Percentiles rank a stretch among this genome's conserved stretches.
These are phyloP conservation scores for Vairimorpha apis DNA, from an alignment of 371 early-diverging fungal species.

Conservation along the genomic window DNA sequence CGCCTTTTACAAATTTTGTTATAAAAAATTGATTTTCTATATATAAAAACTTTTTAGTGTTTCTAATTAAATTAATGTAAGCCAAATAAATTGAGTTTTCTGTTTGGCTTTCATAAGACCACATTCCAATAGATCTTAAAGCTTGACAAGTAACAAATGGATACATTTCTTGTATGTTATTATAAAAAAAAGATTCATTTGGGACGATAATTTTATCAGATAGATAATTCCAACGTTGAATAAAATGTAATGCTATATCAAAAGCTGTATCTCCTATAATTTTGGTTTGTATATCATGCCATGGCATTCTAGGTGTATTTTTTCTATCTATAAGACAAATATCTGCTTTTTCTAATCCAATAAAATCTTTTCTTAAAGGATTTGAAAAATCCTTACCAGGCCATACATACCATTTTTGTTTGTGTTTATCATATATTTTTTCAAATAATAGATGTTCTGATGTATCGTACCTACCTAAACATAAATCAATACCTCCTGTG, in stretches of 20 bases:
- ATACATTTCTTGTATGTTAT: slow-evolving; percentile 48
- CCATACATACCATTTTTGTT: slow-evolving; percentile 62
- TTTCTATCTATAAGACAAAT: slow-evolving; percentile 60
- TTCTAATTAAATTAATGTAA: slow-evolving; percentile 69
- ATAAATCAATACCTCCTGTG: slow-evolving; percentile 79
- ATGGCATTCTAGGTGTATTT: slow-evolving; percentile 73
- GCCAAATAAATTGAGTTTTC: slow-evolving; percentile 77
- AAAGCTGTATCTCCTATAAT: slow-evolving; percentile 69
- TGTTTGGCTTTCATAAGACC: slow-evolving; percentile 55
- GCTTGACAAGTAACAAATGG: slow-evolving; percentile 65
- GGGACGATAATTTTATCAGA: neutral
- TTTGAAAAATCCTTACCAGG: slow-evolving; percentile 82
- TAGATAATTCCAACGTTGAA: slow-evolving; percentile 68
- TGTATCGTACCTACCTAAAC: slow-evolving; percentile 79
- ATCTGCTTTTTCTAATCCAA: slow-evolving; percentile 66
- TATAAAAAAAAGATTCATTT: neutral
- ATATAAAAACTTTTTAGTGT: slow-evolving; percentile 75
- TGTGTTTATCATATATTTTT: slow-evolving; percentile 56
- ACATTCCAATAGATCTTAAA: slow-evolving; percentile 62
- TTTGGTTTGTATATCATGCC: slow-evolving; percentile 76
- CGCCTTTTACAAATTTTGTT: slow-evolving; percentile 3
- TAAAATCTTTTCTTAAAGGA: slow-evolving; percentile 78
- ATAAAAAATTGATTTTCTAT: slow-evolving; percentile 91
- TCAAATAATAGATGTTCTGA: slow-evolving; percentile 72
- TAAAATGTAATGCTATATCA: slow-evolving; percentile 77